Conservation (phyloP, 441 rosid species). For the Cnidoscolus chayamansa region DNA sequence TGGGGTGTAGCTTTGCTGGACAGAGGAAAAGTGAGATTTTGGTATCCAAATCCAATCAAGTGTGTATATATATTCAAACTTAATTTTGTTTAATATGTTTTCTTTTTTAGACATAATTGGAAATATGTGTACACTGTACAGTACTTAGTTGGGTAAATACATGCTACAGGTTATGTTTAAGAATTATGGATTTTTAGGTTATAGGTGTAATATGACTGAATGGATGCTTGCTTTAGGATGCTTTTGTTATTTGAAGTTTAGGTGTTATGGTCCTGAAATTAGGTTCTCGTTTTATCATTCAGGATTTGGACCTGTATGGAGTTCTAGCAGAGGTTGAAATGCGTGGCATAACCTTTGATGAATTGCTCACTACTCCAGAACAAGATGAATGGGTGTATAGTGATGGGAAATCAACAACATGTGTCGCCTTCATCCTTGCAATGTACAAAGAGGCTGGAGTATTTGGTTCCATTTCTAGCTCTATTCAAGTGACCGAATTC, state of each 20-base stretch:
- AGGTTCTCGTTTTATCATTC: background rate
- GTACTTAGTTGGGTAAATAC: background rate
- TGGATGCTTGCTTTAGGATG: background rate
- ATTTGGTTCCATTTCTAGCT: constrained; percentile 56
- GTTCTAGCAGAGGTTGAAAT: constrained; percentile 70
- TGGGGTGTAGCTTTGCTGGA: background rate
- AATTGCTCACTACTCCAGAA: constrained; percentile 79
- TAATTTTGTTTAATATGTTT: background rate
- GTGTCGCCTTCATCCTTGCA: constrained; percentile 84
- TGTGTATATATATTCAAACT: background rate
- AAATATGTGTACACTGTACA: background rate
- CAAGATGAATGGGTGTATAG: constrained; percentile 94
- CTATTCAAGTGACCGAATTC: constrained; percentile 92
- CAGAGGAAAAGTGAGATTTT: background rate
- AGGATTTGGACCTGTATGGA: constrained; percentile 75
- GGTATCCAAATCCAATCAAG: background rate
- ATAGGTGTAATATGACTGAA: background rate
- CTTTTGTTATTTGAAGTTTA: constrained; percentile 3
- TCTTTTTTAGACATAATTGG: background rate
- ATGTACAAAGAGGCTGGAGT: constrained; percentile 95
- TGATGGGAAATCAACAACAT: constrained; percentile 89
- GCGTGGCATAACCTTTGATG: constrained; percentile 75
- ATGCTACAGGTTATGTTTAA: background rate
- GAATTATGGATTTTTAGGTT: background rate
- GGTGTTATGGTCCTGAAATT: background rate